Conservation (phyloP, 2,329 filamentous ascomycete species). For the Ophiosphaerella korrae region DNA sequence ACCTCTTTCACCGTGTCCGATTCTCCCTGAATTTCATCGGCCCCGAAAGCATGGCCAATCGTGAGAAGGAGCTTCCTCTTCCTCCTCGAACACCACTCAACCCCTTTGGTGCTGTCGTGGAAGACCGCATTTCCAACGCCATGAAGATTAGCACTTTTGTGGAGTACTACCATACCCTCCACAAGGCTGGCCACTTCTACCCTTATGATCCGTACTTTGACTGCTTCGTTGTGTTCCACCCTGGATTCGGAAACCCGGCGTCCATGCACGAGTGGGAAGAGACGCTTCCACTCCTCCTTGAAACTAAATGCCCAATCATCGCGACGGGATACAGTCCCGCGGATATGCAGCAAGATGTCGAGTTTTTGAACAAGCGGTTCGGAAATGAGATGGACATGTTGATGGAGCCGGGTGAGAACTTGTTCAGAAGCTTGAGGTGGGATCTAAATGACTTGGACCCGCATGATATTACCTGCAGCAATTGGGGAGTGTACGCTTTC, state of each 20-base stretch:
- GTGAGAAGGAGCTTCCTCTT: constrained; percentile 89
- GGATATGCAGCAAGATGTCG: constrained; percentile 91
- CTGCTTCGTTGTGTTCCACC: constrained; percentile 96
- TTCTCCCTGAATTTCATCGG: constrained; percentile 95
- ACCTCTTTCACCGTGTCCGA: constrained; percentile 89
- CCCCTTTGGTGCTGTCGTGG: constrained; percentile 91
- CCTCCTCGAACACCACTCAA: constrained; percentile 84
- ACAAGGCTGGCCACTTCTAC: constrained; percentile 86
- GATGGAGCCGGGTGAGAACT: constrained; percentile 90
- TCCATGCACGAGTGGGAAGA: constrained; percentile 93
- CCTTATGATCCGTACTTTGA: constrained; percentile 99
- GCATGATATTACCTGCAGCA: constrained; percentile 91
- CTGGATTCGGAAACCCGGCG: constrained; percentile 91
- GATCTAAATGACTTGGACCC: constrained; percentile 95
- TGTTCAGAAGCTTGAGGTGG: constrained; percentile 92
- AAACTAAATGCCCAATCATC: constrained; percentile 94
- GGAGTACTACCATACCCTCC: constrained; percentile 96
- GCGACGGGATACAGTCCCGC: constrained; percentile 95
- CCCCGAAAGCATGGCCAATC: constrained; percentile 92
- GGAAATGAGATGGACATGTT: constrained; percentile 90
- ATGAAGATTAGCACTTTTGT: constrained; percentile 98
- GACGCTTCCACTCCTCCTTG: constrained; percentile 84
- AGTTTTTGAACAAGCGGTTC: constrained; percentile 85
- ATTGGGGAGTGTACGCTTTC: constrained; percentile 98
- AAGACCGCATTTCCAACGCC: constrained; percentile 83